These are phyloP conservation scores for Viscum album DNA, from an alignment of 177 flowering plant species.

Conservation along the genomic window DNA sequence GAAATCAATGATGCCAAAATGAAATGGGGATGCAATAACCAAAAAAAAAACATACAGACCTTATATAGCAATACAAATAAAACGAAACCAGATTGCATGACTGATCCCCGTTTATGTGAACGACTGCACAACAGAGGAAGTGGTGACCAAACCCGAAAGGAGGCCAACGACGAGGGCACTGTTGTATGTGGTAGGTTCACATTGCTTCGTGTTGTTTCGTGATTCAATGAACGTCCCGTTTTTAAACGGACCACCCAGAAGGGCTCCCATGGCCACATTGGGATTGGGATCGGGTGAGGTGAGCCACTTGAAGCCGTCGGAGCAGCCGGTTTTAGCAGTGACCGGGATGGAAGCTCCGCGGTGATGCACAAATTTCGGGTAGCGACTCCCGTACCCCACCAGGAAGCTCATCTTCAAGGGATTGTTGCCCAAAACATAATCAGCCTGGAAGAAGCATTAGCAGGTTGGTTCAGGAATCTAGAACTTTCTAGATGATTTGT, in stretches of 20 bases:
- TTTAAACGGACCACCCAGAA: slow-evolving; percentile 81
- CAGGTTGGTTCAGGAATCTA: background rate
- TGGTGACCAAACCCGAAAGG: slow-evolving; percentile 71
- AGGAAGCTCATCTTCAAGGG: slow-evolving; percentile 75
- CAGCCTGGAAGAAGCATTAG: slow-evolving; percentile 25
- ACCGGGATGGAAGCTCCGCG: slow-evolving; percentile 90
- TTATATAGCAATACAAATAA: too few relatives aligned
- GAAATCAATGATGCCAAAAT: too few relatives aligned
- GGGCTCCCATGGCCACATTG: slow-evolving; percentile 67
- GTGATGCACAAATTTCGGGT: slow-evolving; percentile 70
- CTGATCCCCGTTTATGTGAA: slow-evolving; percentile 34
- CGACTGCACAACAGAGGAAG: slow-evolving; percentile 65
- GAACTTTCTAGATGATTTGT: background rate
- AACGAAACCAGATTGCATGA: too few relatives aligned
- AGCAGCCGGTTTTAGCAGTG: slow-evolving; percentile 48
- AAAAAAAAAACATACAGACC: too few relatives aligned
- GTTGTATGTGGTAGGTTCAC: slow-evolving; percentile 84
- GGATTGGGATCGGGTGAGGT: slow-evolving; percentile 54
- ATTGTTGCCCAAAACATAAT: slow-evolving; percentile 63
- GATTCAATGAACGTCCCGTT: slow-evolving; percentile 60
- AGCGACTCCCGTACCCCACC: slow-evolving; percentile 71
- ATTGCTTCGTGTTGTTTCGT: slow-evolving; percentile 79
- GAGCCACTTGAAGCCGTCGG: slow-evolving; percentile 64
- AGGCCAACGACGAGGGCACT: slow-evolving; percentile 71
- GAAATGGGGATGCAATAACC: too few relatives aligned